Base-by-base conservation (phyloP, 164 flowering plant genomes). In the Berberis vulgaris region DNA sequence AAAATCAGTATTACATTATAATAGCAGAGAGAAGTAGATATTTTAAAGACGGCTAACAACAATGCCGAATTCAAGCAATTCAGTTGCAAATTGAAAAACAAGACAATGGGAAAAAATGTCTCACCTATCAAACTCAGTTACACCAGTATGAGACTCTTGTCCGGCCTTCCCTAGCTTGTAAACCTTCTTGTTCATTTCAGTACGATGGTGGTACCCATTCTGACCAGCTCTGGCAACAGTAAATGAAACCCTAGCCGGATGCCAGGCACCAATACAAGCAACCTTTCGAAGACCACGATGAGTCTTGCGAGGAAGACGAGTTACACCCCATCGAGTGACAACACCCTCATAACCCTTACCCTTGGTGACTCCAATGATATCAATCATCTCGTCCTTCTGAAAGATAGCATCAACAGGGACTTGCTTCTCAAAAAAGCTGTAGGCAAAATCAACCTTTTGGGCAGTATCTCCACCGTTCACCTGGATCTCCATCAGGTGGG, bases 341-440 rank as follows among this genome's bases (percentile, higher is more conserved):
- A 87, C 93, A 67, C 88, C 94, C 71, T 87, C 94, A 39, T 85
- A 82, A 0, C 94, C 94, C 72, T 87, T 87, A 12, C 94, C 90
- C 67, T 83, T 87, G 13, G 94, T 87, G 42, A 85, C 90, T 1
- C 94, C 90, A 66, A 86, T 84, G 41, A 86, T 80, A 59, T 86
- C 91, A 59, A 86, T 81, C 91, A 84, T 86, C 76, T 87, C 93
- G 71, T 87, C 89, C 56, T 87, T 87, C 71, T 80, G 88, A 76
- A 87, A 87, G 3, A 87, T 76, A 1, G 88, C 83, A 72, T 87
- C 88, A 9, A 84, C 52, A 3, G 92, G 87, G 52, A 86, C 60
- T 70, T 84, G 84, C 70, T 86, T 86, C 73, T 86, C 93, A 64
- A 86, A 86, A 59, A 87, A 81, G 47, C 81, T 46, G 54, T 83